These are phyloP conservation scores for Geoglossum cookeanum DNA, from an alignment of 2,329 filamentous ascomycete species.

Conservation along the genomic window DNA sequence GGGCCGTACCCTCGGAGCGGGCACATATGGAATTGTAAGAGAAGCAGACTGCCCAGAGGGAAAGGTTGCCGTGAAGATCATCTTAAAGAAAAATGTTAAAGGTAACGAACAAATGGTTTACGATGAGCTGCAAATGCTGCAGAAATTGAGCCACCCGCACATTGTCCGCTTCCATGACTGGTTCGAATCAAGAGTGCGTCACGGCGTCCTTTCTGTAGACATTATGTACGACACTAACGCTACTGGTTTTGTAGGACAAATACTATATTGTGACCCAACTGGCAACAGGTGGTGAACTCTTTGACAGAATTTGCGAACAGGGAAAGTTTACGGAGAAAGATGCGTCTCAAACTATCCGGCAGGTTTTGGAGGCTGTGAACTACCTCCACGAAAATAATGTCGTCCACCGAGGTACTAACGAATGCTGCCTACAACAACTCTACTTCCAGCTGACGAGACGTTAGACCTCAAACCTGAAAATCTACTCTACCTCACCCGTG, in stretches of 20 bases:
- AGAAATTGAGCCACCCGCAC: constrained; percentile 77
- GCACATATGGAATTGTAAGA: constrained; percentile 94
- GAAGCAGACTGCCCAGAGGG: constrained; percentile 73
- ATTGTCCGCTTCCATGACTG: constrained; percentile 97
- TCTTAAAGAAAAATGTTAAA: constrained; percentile 97
- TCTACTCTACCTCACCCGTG: constrained; percentile 72
- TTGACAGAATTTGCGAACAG: constrained; percentile 94
- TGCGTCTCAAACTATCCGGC: constrained; percentile 83
- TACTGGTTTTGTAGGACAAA: constrained; percentile 55
- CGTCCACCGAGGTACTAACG: constrained; percentile 63
- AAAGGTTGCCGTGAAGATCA: constrained; percentile 95
- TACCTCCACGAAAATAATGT: constrained; percentile 91
- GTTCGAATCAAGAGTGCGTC: constrained; percentile 84
- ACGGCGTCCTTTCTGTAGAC: neutral
- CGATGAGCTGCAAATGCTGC: constrained; percentile 87
- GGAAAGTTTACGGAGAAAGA: constrained; percentile 98
- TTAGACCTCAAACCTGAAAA: constrained; percentile 96
- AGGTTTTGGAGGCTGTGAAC: constrained; percentile 81
- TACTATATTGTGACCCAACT: constrained; percentile 98
- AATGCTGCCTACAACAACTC: neutral
- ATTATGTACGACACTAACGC: neutral
- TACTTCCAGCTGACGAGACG: constrained; percentile 10
- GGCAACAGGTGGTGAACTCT: constrained; percentile 87
- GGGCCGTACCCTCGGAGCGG: constrained; percentile 81
- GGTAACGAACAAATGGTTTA: constrained; percentile 98